These are phyloP conservation scores for Solanum hybrid DNA, from an alignment of 305 asterid species.

Conservation along the genomic window DNA sequence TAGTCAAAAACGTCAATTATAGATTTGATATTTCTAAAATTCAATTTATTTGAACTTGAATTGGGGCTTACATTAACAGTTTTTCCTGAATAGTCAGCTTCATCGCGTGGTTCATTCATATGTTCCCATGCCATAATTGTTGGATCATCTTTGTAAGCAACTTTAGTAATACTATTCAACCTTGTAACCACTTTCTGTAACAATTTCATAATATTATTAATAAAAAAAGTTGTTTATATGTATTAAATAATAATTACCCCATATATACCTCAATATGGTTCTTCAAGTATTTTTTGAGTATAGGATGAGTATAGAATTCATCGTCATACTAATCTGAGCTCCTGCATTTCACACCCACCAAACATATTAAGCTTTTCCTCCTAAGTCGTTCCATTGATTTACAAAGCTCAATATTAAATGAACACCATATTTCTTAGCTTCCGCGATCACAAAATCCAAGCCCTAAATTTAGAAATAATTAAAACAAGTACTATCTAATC, in stretches of 20 bases:
- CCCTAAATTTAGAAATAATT: slow-evolving; percentile 21
- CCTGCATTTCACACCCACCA: slow-evolving; percentile 57
- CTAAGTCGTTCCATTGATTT: slow-evolving; percentile 53
- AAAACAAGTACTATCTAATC: not conserved
- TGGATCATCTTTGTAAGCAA: slow-evolving; percentile 39
- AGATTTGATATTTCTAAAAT: too few species aligned
- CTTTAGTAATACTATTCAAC: slow-evolving; percentile 26
- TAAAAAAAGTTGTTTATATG: too few species aligned
- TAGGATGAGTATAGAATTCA: slow-evolving; percentile 37
- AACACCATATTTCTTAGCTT: slow-evolving; percentile 47
- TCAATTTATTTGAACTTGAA: not conserved
- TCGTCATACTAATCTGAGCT: slow-evolving; percentile 24
- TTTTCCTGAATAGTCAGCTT: slow-evolving; percentile 38
- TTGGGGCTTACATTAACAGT: slow-evolving; percentile 23
- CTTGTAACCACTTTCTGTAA: slow-evolving; percentile 34
- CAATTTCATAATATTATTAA: not conserved
- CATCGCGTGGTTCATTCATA: slow-evolving; percentile 48
- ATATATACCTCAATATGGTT: slow-evolving; percentile 27
- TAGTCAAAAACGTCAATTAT: too few species aligned
- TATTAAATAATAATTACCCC: not conserved
- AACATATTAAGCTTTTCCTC: slow-evolving; percentile 46
- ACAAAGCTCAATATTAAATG: slow-evolving; percentile 51
- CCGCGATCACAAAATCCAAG: slow-evolving; percentile 61
- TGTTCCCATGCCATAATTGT: slow-evolving; percentile 64
- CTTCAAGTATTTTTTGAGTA: slow-evolving; percentile 31